Evolutionary conservation across 768 basidiomycete species (phyloP), one percentile per base, ranked within the genome.

Genomic region (Leucosporidium scottii): DNA sequence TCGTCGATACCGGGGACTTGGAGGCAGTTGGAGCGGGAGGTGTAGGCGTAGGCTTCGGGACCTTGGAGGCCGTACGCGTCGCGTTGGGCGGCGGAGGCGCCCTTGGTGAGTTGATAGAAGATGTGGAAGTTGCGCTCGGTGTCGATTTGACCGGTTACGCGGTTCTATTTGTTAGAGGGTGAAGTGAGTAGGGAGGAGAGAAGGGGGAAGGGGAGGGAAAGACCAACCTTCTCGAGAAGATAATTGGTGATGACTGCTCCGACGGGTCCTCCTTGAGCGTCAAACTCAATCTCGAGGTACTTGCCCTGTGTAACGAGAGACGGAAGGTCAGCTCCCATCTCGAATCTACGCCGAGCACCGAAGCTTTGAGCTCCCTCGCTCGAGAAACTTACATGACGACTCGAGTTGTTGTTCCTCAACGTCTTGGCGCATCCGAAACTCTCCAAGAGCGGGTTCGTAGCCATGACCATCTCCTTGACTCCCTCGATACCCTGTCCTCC

Each of bases 361-460:
- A 51, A 51, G 17, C 50, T 21, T 23, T 13, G 48, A 20, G 53
- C 53, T n/a, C 61, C 61, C 47, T n/a, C 61, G 23, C n/a, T 4
- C 2, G 4, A 27, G 31, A 20, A 25, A 81, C 92, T 77, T 79
- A 94, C 93, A 84, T 98, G 94, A 72, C 94, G 87, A 85, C 90
- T 92, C 9, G 92, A 96, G 78, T 99, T 99, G 79, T 99, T 97
- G 78, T 99, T 99, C 63, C 96, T 86, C 69, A 99, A 84, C 13
- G 96, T 99, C 82, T 98, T 99, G 23, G 96, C 96, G 79, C 96
- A 98, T 36, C 96, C 96, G 73, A 99, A 99, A 79, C 91, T 94
- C 79, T 99, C 96, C 70, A 99, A 81, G 53, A 99, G 79, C 23
- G 96, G 96, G 78, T 99, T 99, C 12, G 96, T 98, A 15, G 96